Conservation (phyloP, 1,139 yeast genomes). For the Yamadazyma dushanensis region DNA sequence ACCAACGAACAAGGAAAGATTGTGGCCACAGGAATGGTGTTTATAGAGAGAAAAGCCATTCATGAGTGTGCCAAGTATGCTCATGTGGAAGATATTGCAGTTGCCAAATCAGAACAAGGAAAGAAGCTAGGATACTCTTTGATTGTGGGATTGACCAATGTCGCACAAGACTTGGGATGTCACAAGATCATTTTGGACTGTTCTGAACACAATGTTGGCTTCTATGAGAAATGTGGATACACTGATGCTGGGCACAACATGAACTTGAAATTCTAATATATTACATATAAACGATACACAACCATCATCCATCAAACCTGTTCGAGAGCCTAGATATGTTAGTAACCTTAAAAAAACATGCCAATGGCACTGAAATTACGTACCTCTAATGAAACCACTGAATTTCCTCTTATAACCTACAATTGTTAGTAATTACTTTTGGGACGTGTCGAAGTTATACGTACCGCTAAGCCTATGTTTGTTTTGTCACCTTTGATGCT, state of each 20-base stretch:
- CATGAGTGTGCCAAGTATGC: slow-evolving; percentile 87
- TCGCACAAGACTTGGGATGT: slow-evolving; percentile 66
- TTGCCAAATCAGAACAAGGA: slow-evolving; percentile 75
- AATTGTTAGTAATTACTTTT: slow-evolving; percentile 24
- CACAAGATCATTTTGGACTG: slow-evolving; percentile 92
- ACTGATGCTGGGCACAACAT: slow-evolving; percentile 71
- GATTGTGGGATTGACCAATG: slow-evolving; percentile 59
- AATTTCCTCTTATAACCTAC: slow-evolving; percentile 58
- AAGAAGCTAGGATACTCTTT: slow-evolving; percentile 70
- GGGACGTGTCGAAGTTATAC: slow-evolving; percentile 16
- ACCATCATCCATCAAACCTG: slow-evolving; percentile 21
- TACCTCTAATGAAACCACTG: slow-evolving; percentile 59
- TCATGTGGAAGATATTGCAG: slow-evolving; percentile 94
- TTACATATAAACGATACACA: slow-evolving; percentile 9
- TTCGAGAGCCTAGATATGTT: slow-evolving; percentile 31
- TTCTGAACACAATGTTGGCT: slow-evolving; percentile 73
- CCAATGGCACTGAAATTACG: slow-evolving; percentile 21
- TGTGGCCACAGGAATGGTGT: slow-evolving; percentile 49
- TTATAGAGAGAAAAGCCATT: slow-evolving; percentile 62
- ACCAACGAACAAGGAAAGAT: slow-evolving; percentile 46
- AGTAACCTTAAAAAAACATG: slow-evolving; percentile 19
- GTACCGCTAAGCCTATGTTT: slow-evolving; percentile 56
- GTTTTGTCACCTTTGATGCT: slow-evolving; percentile 48
- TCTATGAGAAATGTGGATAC: slow-evolving; percentile 86
- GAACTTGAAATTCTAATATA: slow-evolving; percentile 27